Evolutionary conservation across 2,329 filamentous ascomycete species (phyloP), one percentile per base, ranked within the genome.

Genomic region (Diaporthe sp.): DNA sequence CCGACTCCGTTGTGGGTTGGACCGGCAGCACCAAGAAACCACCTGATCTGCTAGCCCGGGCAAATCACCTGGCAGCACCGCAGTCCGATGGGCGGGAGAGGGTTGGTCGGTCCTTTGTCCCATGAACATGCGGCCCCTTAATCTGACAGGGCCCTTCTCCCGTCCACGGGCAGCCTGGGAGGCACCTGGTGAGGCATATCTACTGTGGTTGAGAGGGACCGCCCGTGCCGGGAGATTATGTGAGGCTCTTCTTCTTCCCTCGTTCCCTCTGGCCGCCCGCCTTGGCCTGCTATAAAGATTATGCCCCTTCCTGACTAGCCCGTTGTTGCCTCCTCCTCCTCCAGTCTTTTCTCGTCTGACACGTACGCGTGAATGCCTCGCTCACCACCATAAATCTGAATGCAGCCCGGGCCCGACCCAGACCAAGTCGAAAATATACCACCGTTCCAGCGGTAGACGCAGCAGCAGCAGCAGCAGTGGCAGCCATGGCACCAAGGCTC

Each of bases 401-500:
- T 42, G n/a, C 62, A 71, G 51, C 44, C 37, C 72, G 17, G 44
- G 61, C 12, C 37, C 25, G 49, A 51, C 46, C 12, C 42, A 65
- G 17, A 37, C 28, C 70, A 25, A 60, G 70, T 58, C 39, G 49
- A 42, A 42, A 19, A 28, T 55, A 70, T n/a, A 71, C 31, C 51
- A 67, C 53, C 73, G 57, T 31, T 13, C 12, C 39, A 67, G 25
- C 57, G 68, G 65, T 44, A 57, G 15, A 39, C 46, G 46, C n/a
- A n/a, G 31, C 34, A 37, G 65, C 46, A 9, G 34, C 34, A 25
- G 65, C 65, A 60, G 53, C 55, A 60, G 46, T 46, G 25, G 57
- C 46, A 62, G 25, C 53, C 44, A 75, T 57, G 71, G 77, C 79
- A 75, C 72, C 77, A 8, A 71, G 46, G 49, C 75, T 78, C 17